phyloP scores from a whole-genome alignment of 2,329 filamentous ascomycete species.

The Scorias spongiosa region DNA sequence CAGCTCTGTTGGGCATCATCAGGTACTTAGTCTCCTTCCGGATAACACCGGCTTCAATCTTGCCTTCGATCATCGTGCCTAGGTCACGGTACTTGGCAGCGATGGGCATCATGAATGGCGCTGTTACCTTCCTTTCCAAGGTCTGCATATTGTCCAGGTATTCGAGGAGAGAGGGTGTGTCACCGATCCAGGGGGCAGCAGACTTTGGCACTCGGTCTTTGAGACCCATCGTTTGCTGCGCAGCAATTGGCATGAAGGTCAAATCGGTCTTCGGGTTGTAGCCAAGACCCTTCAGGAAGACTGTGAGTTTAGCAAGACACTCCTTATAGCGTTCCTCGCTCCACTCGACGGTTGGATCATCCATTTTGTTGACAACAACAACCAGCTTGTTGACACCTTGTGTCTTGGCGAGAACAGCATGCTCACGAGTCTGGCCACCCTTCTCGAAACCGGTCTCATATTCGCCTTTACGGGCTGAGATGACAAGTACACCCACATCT shows the following conservation, averaged over 20 bases:
- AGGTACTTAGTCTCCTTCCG: slow-evolving; percentile 76
- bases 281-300: slow-evolving; percentile 81
- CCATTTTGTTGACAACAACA: slow-evolving; percentile 98
- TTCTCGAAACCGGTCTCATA: slow-evolving; percentile 97
- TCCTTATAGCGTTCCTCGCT: slow-evolving; percentile 84
- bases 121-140: slow-evolving; percentile 88
- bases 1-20: slow-evolving; percentile 91
- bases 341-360: slow-evolving; percentile 93
- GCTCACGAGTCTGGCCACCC: slow-evolving; percentile 92
- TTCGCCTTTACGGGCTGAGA: slow-evolving; percentile 91
- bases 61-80: slow-evolving; percentile 94
- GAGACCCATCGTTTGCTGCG: slow-evolving; percentile 72
- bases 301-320: slow-evolving; percentile 73
- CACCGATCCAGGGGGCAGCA: slow-evolving; percentile 59
- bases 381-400: slow-evolving; percentile 95
- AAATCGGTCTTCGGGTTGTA: slow-evolving; percentile 92
- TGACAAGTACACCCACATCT: slow-evolving; percentile 88
- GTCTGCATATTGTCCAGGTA: slow-evolving; percentile 90
- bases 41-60: slow-evolving; percentile 86
- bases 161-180: slow-evolving; percentile 81
- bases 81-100: slow-evolving; percentile 94
- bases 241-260: slow-evolving; percentile 90
- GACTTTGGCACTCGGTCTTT: slow-evolving; percentile 72
- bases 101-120: slow-evolving; percentile 98
- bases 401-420: slow-evolving; percentile 94